These are phyloP conservation scores for Hippophae gyantsensis DNA, from an alignment of 306 rosid species.

Conservation along the genomic window DNA sequence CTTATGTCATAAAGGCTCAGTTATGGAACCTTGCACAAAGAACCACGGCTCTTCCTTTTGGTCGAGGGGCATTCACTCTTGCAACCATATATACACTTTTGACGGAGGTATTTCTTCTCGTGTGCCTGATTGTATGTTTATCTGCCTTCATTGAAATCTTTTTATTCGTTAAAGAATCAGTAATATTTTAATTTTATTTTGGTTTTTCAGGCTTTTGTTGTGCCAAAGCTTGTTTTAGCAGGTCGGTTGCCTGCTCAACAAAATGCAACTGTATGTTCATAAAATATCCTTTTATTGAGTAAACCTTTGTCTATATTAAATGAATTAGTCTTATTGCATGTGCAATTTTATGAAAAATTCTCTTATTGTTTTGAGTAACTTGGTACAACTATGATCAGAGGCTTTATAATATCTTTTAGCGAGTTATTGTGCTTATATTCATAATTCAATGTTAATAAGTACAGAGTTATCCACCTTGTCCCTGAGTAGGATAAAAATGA, in stretches of 20 bases:
- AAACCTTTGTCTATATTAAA: slow-evolving; percentile 3
- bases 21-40: slow-evolving; percentile 96
- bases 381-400: not conserved
- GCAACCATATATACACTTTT: slow-evolving; percentile 90
- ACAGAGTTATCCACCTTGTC: not conserved
- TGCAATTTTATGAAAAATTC: not conserved
- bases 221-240: slow-evolving; percentile 89
- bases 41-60: slow-evolving; percentile 89
- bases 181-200: slow-evolving; percentile 17
- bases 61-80: slow-evolving; percentile 97
- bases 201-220: slow-evolving; percentile 59
- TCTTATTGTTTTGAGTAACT: not conserved
- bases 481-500: not conserved
- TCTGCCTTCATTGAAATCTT: slow-evolving; percentile 2
- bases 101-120: slow-evolving; percentile 57
- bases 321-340: not conserved
- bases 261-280: slow-evolving; percentile 80
- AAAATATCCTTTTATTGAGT: slow-evolving; percentile 12
- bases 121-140: slow-evolving; percentile 6
- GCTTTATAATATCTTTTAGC: slow-evolving; percentile 1
- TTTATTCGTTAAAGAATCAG: not conserved
- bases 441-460: not conserved
- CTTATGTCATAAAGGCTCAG: slow-evolving; percentile 55
- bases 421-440: not conserved
- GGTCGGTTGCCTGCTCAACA: slow-evolving; percentile 97